Conservation (phyloP, 169 alveolate species). For the Cryptosporidium parvum region DNA sequence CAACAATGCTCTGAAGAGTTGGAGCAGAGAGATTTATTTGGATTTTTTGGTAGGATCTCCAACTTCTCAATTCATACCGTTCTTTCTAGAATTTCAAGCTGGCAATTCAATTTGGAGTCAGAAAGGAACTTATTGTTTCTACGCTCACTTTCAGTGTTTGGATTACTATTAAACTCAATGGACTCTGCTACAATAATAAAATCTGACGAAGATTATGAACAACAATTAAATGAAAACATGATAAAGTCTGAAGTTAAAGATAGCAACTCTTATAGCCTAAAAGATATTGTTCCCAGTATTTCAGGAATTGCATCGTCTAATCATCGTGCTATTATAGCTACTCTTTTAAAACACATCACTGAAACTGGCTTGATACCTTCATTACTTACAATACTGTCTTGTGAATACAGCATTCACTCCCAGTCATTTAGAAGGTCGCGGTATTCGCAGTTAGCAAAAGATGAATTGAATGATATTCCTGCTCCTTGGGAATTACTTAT, state of each 20-base stretch:
- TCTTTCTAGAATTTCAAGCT: slow-evolving; percentile 53
- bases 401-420: slow-evolving; percentile 56
- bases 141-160: slow-evolving; percentile 17
- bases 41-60: slow-evolving; percentile 29
- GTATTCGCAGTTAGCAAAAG: slow-evolving; percentile 12
- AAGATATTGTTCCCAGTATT: slow-evolving; percentile 59
- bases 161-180: slow-evolving; percentile 31
- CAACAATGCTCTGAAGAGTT: slow-evolving; percentile 19
- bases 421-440: slow-evolving; percentile 24
- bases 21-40: slow-evolving; percentile 32
- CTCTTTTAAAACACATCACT: slow-evolving; percentile 29
- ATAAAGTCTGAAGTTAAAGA: neutral
- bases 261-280: neutral
- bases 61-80: slow-evolving; percentile 60
- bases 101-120: slow-evolving; percentile 65
- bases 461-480: slow-evolving; percentile 26
- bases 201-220: slow-evolving; percentile 24
- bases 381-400: slow-evolving; percentile 27
- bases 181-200: slow-evolving; percentile 41
- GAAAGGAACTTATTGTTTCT: slow-evolving; percentile 53
- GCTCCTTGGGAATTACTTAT: slow-evolving; percentile 56
- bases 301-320: slow-evolving; percentile 47
- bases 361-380: slow-evolving; percentile 70
- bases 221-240: neutral
- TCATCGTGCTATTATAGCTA: slow-evolving; percentile 51